Evolutionary conservation across 371 early-diverging fungal genomes (phyloP), one percentile per base, ranked within the genome.

Genomic region (Batkoa obscura): DNA sequence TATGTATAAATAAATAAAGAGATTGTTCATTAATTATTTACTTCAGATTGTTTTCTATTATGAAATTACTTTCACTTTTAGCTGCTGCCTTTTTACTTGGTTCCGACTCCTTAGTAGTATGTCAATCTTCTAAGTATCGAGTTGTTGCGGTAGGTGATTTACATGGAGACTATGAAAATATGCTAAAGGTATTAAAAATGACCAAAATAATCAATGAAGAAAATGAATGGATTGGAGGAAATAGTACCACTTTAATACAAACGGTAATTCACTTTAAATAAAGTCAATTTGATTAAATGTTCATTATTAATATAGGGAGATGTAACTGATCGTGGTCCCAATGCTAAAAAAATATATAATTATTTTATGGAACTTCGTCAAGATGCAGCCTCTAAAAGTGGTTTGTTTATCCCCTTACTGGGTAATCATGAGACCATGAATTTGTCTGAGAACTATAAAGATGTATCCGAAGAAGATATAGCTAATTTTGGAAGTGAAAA

Each of bases 81-180:
- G 23, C 23, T 23, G 23, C 23, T 23, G 23, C 23, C 23, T 23
- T 23, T 23, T 23, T 23, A 23, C 23, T 23, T 23, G 23, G 23
- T 23, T 23, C 23, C 23, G 23, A 23, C 23, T 23, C 23, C 23
- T 23, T 23, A 23, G 23, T 23, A 23, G 23, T 23, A 23, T 23
- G 23, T 23, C 23, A 23, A 23, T 23, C 23, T 23, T 23, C 23
- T 23, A 23, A 23, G 23, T 23, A 45, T 45, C 79, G 83, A 12
- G 78, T 84, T 55, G 74, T 84, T 9, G 86, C 84, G n/a, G 64
- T 84, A 48, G 86, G 84, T 6, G 88, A 88, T 66, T 63, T 86
- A 32, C 88, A 88, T 59, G 83, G 84, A 5, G 86, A 86, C 58
- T 63, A 74, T 15, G 56, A 62, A 5, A 72, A 78, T 23, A 70